Percentiles rank a stretch among this genome's conserved stretches.
Evolutionary conservation across 768 basidiomycete genomes (phyloP).

Genomic region (Mycena rebaudengoi): DNA sequence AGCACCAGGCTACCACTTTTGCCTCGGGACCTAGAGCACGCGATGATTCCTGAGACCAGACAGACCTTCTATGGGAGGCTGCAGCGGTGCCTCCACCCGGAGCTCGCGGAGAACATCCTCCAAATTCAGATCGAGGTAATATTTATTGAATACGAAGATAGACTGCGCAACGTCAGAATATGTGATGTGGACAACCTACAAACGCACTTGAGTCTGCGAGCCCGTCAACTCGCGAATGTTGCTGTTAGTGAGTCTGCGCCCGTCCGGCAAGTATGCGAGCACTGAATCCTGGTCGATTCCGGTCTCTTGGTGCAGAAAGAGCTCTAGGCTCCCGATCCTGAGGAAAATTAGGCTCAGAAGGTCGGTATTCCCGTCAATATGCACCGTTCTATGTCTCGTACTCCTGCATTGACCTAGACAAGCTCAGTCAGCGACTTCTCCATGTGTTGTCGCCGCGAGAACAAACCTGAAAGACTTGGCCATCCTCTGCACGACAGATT

Average conservation of each 20-base stretch:
- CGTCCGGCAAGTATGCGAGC: slow-evolving; percentile 83
- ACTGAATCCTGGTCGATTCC: slow-evolving; percentile 75
- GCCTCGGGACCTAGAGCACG: no score
- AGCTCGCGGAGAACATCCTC: slow-evolving; percentile 73
- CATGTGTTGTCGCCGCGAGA: not conserved
- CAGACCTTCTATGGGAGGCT: slow-evolving; percentile 78
- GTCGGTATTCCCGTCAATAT: slow-evolving; percentile 18
- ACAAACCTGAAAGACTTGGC: slow-evolving; percentile 66
- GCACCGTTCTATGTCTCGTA: slow-evolving; percentile 83
- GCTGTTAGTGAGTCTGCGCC: slow-evolving; percentile 71
- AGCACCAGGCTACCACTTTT: no score
- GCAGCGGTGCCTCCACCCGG: slow-evolving; percentile 65
- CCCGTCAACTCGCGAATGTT: slow-evolving; percentile 83
- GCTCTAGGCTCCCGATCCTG: slow-evolving; percentile 74
- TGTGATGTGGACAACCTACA: not conserved
- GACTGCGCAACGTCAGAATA: slow-evolving; percentile 46
- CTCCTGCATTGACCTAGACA: slow-evolving; percentile 63
- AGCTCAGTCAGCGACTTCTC: not conserved
- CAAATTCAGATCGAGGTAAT: slow-evolving; percentile 75
- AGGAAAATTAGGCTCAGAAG: slow-evolving; percentile 15
- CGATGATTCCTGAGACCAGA: no score
- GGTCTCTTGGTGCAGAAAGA: slow-evolving; percentile 75
- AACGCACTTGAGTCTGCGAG: slow-evolving; percentile 74
- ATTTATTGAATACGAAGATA: slow-evolving; percentile 87
- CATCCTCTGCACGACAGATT: slow-evolving; percentile 73